Conservation (phyloP, 2,329 filamentous ascomycete species). For the Gremmenia infestans region DNA sequence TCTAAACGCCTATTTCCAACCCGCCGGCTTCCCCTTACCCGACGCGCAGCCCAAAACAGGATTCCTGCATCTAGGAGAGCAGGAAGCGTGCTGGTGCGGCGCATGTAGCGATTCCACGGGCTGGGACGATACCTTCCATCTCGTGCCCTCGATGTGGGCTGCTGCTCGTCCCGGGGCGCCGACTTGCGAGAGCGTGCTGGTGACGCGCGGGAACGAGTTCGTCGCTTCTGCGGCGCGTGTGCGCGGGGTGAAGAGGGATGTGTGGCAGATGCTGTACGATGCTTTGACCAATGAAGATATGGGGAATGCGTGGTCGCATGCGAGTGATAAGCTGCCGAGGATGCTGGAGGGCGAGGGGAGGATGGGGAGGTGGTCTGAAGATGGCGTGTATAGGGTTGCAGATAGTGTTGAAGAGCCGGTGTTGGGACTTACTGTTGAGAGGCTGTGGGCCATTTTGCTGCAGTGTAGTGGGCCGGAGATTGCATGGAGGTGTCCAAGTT, state of each 20-base stretch:
- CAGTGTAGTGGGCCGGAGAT: conserved; percentile 28
- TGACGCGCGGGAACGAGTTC: conserved; percentile 45
- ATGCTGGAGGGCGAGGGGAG: conserved; percentile 16
- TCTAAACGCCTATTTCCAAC: conserved; percentile 19
- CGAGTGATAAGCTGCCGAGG: conserved; percentile 18
- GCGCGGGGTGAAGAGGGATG: conserved; percentile 26
- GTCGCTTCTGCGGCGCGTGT: conserved; percentile 40
- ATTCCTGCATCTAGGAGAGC: conserved; percentile 40
- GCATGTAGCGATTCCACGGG: conserved; percentile 37
- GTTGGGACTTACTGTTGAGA: conserved; percentile 34
- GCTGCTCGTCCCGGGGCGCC: conserved; percentile 27
- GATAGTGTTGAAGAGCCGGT: conserved; percentile 29
- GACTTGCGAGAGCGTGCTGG: conserved; percentile 31
- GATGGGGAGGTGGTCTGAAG: conserved; percentile 15
- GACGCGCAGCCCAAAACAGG: conserved; percentile 37
- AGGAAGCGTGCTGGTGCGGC: conserved; percentile 35
- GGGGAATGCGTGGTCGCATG: conserved; percentile 27
- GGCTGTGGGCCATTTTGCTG: conserved; percentile 34
- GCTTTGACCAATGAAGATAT: conserved; percentile 19
- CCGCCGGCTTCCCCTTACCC: conserved; percentile 33
- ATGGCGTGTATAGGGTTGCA: conserved; percentile 15
- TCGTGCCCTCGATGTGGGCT: conserved; percentile 35
- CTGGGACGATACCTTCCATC: conserved; percentile 36
- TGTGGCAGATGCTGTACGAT: conserved; percentile 27
- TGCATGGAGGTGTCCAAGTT: conserved; percentile 27